Evolutionary conservation across 352 stramenopile genomes (phyloP), one percentile per base, ranked within the genome.

Genomic region (Phytopythium cucurbitacearum): DNA sequence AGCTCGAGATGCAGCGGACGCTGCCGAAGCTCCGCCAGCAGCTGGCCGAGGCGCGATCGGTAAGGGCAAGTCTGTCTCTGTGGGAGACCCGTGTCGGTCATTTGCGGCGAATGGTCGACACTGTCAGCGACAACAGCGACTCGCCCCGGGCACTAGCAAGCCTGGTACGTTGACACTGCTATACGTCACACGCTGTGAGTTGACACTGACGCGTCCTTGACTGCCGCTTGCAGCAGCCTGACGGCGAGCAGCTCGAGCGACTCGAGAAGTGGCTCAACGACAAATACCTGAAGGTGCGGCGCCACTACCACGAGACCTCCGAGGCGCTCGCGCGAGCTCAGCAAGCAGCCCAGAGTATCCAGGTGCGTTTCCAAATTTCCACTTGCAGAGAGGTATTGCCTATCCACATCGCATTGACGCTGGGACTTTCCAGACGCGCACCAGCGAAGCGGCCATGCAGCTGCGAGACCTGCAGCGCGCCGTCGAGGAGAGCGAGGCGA

Each of bases 221-320:
- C 21, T 28, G 21, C 2, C 21, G 1, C 21, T 28, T 28, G 21
- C 21, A 28, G 21, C 21, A 28, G 21, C 54, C 38, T 39, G 16
- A 16, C n/a, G 42, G 37, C 34, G 53, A 65, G 33, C 65, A 62
- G 32, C 53, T 79, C n/a, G 52, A 72, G 12, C 39, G 40, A 2
- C 47, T 65, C 28, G 73, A 83, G 41, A 78, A 71, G 38, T 41
- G 59, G 28, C 44, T 83, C 40, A 80, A 79, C 48, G 50, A 69
- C 15, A 54, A 43, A 12, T 66, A 59, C 45, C 10, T 67, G 40
- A 59, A 51, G 34, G 47, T 51, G 13, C 50, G 67, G 7, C 62
- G 70, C 11, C 53, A 61, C 36, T 73, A 69, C 39, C 37, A 74
- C 59, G 70, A 79, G 37, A 36, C 39, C 2, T 64, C 51, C 11